Evolutionary conservation across 768 basidiomycete species (phyloP), one percentile per base, ranked within the genome.

Genomic region (Glaciozyma antarctica): DNA sequence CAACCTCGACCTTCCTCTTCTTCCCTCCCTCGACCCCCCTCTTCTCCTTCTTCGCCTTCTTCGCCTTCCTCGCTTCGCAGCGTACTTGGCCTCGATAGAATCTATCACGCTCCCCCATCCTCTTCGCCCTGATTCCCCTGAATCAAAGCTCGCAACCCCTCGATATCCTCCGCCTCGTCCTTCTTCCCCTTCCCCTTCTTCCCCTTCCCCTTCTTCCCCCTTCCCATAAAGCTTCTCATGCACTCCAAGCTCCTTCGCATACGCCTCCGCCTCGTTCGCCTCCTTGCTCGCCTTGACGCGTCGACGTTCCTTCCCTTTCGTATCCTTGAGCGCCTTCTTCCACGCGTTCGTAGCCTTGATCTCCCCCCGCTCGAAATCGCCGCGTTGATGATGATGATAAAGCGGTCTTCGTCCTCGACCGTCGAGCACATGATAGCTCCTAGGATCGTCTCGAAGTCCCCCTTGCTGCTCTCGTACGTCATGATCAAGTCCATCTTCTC

Each of bases 361-460:
- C 28, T 83, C 80, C 22, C n/a, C 83, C 82, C 16, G 82, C 77
- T 30, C n/a, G 79, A 69, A 72, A 98, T 87, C 62, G 89, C 79
- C 13, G 78, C 77, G 28, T 88, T 84, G 64, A 99, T 81, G 66
- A 81, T 76, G 13, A 80, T 70, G 69, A 92, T 81, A 73, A 97
- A 87, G 19, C 95, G 88, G 6, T 84, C 77, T 75, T 98, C 95
- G 76, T 98, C 95, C 8, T 85, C 82, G 67, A 83, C 77, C 7
- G 85, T 86, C 0, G 88, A 88, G 75, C 94, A 91, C 6, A 91
- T 91, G 61, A 97, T 87, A 70, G 83, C 81, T 34, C 82, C 82
- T 83, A 97, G 86, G 72, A 99, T 89, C 52, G 84, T 82, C 48
- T 80, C 86, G 53, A 99, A 81, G 15, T 84, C 85, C 17, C 95